Evolutionary conservation across 2,329 filamentous ascomycete genomes (phyloP), one percentile per base, ranked within the genome.

Genomic region (Tolypocladium ovalisporum): DNA sequence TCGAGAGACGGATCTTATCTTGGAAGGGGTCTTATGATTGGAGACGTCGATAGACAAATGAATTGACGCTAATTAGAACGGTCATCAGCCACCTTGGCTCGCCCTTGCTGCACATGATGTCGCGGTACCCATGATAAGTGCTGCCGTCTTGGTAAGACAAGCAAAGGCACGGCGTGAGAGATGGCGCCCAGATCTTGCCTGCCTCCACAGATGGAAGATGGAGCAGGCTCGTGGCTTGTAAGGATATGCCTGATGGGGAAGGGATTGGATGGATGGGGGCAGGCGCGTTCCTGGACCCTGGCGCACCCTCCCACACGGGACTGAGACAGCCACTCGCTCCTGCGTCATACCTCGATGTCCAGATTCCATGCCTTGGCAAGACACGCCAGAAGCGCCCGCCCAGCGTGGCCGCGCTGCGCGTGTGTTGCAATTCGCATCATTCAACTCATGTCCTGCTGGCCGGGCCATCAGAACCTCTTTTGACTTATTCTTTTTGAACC

Each of bases 1-100:
- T 51, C n/a, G 47, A 51, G 29, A 51, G 29, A 34, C 19, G 47
- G 55, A 57, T 60, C 58, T 55, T 42, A 64, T 60, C 59, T 60
- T 58, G 60, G 57, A 61, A 60, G 59, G 55, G 44, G 47, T 13
- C 59, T 58, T 49, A 63, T 59, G 61, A 63, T 59, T 60, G 58
- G 56, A 56, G 56, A 57, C 58, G 57, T 56, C 56, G 52, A 64
- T 65, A 65, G 63, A 65, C 56, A 62, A 59, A 62, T 60, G 57
- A 58, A n/a, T 51, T 51, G 47, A 51, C 47, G 47, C 47, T 34
- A 29, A 29, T 32, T 51, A 51, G 47, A 49, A 17, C 15, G 27
- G 27, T 12, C 19, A 24, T n/a, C 3, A 3, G 24, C 4, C 8
- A 22, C 37, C 17, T 34, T 9, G 32, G 32, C 4, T 34, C 9